Conservation (phyloP, 306 rosid genomes). For the Prunus mira region DNA sequence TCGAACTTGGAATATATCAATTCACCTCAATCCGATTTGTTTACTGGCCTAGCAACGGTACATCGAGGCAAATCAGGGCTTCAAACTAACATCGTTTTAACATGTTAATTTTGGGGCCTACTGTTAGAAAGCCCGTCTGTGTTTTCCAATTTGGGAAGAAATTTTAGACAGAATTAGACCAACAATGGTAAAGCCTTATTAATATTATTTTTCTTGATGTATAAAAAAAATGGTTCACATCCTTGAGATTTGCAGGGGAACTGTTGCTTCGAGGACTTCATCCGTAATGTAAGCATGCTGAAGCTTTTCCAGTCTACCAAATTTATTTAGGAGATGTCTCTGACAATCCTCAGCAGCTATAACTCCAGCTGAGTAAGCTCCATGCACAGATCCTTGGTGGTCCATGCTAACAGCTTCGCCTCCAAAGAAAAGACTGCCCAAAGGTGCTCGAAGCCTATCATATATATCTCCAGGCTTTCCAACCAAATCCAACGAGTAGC, state of each 20-base stretch:
- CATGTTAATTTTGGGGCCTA: too few species aligned
- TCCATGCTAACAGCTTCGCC: slow-evolving; percentile 55
- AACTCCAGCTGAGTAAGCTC: slow-evolving; percentile 40
- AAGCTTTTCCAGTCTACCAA: slow-evolving; percentile 1
- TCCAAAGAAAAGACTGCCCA: slow-evolving; percentile 43
- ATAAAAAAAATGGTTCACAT: slow-evolving; percentile 2
- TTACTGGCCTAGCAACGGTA: too few species aligned
- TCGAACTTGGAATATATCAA: too few species aligned
- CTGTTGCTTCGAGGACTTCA: slow-evolving; percentile 7
- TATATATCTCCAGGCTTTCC: slow-evolving; percentile 65
- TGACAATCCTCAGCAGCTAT: slow-evolving; percentile 38
- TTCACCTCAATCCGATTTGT: too few species aligned
- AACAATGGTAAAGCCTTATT: not conserved
- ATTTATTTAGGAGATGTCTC: not conserved
- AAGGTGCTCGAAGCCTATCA: slow-evolving; percentile 65
- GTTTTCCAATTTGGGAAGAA: too few species aligned
- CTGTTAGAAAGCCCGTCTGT: too few species aligned
- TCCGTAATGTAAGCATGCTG: not conserved
- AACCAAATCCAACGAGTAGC: slow-evolving; percentile 66
- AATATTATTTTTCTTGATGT: not conserved
- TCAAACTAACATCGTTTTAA: too few species aligned
- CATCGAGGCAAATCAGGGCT: too few species aligned
- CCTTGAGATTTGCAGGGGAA: slow-evolving; percentile 22
- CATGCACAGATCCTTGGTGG: slow-evolving; percentile 73
- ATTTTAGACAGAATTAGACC: not conserved